Base-by-base conservation (phyloP, 2,329 filamentous ascomycete species). In the Mycosphaerella sp. region DNA sequence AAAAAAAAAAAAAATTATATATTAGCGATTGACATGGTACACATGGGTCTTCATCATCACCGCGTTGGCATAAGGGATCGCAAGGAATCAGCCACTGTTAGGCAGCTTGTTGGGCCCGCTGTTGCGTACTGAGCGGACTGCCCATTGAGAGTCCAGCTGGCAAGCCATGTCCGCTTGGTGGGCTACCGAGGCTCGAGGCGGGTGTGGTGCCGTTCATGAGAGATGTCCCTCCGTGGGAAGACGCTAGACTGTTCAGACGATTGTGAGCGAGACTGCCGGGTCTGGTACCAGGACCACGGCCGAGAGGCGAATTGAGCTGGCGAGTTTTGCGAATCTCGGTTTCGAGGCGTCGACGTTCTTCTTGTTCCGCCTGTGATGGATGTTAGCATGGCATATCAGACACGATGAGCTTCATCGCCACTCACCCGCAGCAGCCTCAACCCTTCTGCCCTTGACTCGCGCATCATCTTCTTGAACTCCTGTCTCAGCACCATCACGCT, bases 391-490 rank as follows among this genome's bases (percentile, higher is more conserved):
- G 17, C 23, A 23, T 4, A 14, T 9, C 9, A 63, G 49, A 45
- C 17, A 53, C 34, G 42, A 42, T 9, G 14, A 26, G 23, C 17
- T 51, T 11, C 21, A 44, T 57, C n/a, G 42, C 9, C 14, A 74
- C 81, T 73, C 70, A 87, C 85, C 74, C 80, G 82, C 53, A 88
- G 66, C 56, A 78, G 74, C 71, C 79, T 85, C 64, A 82, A 73
- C 57, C 80, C 83, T 68, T 89, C 85, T 1, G 78, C 76, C 57
- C 84, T 80, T 45, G 82, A 82, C 65, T 88, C 84, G 59, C 83
- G 78, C 84, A 88, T 87, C 85, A 88, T 88, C 74, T 85, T 87
- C 75, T 86, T 87, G 67, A 89, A 89, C 68, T 89, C 85, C 58
- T 83, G 84, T 70, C 83, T 83, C 65, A 89, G 66, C 40, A 87